These are phyloP conservation scores for Arthrobotrys sinensis DNA, from an alignment of 2,329 filamentous ascomycete species.

Conservation along the genomic window DNA sequence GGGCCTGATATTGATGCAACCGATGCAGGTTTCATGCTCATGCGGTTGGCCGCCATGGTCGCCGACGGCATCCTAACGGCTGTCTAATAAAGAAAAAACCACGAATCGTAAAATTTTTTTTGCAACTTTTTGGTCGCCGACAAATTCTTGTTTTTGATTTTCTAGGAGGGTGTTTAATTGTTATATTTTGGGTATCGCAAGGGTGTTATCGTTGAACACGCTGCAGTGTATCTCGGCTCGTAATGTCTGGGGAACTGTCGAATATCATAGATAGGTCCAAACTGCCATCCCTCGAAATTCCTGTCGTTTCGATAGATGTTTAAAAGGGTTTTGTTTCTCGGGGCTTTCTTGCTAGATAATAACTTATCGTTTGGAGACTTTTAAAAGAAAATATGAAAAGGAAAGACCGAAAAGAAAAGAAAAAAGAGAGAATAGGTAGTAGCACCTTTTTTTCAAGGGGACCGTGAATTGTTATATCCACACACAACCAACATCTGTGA, in stretches of 20 bases:
- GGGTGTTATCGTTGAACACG: slow-evolving; percentile 28
- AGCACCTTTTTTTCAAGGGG: slow-evolving; percentile 12
- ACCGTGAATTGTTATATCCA: slow-evolving; percentile 52
- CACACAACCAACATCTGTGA: slow-evolving; percentile 37
- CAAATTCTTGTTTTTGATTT: background rate
- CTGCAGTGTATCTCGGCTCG: slow-evolving; percentile 14
- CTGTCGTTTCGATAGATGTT: slow-evolving; percentile 24
- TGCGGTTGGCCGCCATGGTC: slow-evolving; percentile 41
- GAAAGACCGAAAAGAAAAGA: slow-evolving; percentile 7
- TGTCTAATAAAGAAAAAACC: slow-evolving; percentile 3
- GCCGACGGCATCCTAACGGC: slow-evolving; percentile 48
- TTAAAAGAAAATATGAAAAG: slow-evolving; percentile 28
- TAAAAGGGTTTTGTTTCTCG: slow-evolving; percentile 9
- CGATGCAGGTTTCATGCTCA: slow-evolving; percentile 59
- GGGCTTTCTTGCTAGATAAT: slow-evolving; percentile 7
- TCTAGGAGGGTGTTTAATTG: background rate
- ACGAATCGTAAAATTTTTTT: slow-evolving; percentile 10
- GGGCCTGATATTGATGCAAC: slow-evolving; percentile 60
- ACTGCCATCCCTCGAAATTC: slow-evolving; percentile 23
- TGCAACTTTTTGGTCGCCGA: slow-evolving; percentile 23
- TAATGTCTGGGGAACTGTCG: slow-evolving; percentile 11
- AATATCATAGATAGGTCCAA: slow-evolving; percentile 38
- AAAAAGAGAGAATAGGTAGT: background rate
- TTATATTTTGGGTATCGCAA: slow-evolving; percentile 23
- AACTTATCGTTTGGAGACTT: slow-evolving; percentile 2